Conservation (phyloP, 2,329 filamentous ascomycete species). For the Fusarium newnesense region DNA sequence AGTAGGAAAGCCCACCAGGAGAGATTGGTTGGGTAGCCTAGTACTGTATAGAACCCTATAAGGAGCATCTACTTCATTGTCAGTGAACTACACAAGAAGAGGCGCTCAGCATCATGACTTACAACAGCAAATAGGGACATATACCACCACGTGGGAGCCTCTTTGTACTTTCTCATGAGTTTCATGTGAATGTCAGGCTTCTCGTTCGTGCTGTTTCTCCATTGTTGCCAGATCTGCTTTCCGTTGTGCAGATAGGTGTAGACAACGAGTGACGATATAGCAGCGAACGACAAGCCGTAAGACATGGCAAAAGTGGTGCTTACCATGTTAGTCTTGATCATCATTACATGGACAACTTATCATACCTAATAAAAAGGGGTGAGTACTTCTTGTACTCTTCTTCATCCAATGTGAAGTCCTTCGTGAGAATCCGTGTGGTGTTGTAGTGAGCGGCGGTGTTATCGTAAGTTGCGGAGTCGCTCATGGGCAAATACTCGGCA, state of each 20-base stretch:
- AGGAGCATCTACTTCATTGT: slow-evolving; percentile 57
- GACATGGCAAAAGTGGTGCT: slow-evolving; percentile 77
- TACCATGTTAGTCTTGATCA: slow-evolving; percentile 12
- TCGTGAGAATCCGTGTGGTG: slow-evolving; percentile 69
- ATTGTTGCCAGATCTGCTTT: slow-evolving; percentile 72
- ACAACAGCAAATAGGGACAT: slow-evolving; percentile 66
- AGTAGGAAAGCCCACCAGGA: slow-evolving; percentile 79
- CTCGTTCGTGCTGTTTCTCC: slow-evolving; percentile 66
- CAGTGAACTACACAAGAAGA: slow-evolving; percentile 8
- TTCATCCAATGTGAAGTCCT: slow-evolving; percentile 70
- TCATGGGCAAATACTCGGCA: slow-evolving; percentile 73
- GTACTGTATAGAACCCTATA: slow-evolving; percentile 64
- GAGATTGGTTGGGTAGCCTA: slow-evolving; percentile 73
- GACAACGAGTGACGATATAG: slow-evolving; percentile 75
- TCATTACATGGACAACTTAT: not conserved
- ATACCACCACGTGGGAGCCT: slow-evolving; percentile 74
- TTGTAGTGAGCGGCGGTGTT: slow-evolving; percentile 74
- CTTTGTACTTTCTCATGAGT: slow-evolving; percentile 70
- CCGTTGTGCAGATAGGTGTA: slow-evolving; percentile 75
- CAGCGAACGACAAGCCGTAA: slow-evolving; percentile 78
- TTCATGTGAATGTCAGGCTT: slow-evolving; percentile 73
- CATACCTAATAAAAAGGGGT: slow-evolving; percentile 70
- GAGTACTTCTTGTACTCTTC: slow-evolving; percentile 74
- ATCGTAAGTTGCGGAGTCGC: slow-evolving; percentile 76
- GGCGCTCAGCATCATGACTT: slow-evolving; percentile 39